A percentile compares a stretch with the other conserved stretches of the same genome.
Conservation (phyloP, 495 filamentous ascomycete species). For the Chaetomidium leptoderma region DNA sequence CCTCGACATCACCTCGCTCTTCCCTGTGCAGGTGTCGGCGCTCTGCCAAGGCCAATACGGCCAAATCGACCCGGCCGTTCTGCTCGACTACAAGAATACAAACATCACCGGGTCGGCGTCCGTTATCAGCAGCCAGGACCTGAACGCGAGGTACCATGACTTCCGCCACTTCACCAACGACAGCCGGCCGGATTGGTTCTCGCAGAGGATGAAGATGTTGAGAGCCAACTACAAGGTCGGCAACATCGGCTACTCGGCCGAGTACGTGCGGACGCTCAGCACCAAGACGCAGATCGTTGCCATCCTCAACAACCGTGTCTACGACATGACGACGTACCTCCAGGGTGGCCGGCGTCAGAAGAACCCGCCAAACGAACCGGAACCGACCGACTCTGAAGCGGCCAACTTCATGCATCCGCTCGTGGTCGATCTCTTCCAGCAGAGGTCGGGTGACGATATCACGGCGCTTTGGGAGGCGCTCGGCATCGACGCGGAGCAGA, state of each 20-base stretch:
- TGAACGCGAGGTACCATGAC: slow-evolving; percentile 81
- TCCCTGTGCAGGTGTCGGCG: slow-evolving; percentile 91
- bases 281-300: slow-evolving; percentile 62
- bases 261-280: slow-evolving; percentile 71
- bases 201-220: slow-evolving; percentile 73
- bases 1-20: slow-evolving; percentile 76
- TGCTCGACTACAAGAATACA: slow-evolving; percentile 71
- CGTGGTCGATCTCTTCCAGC: slow-evolving; percentile 73
- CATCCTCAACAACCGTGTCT: slow-evolving; percentile 75
- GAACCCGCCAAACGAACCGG: slow-evolving; percentile 47
- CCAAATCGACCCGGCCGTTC: slow-evolving; percentile 58
- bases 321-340: slow-evolving; percentile 86
- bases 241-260: slow-evolving; percentile 74
- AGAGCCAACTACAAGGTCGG: slow-evolving; percentile 79
- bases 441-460: slow-evolving; percentile 71
- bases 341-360: slow-evolving; percentile 65
- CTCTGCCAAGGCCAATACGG: slow-evolving; percentile 76
- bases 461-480: slow-evolving; percentile 77
- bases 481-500: slow-evolving; percentile 48
- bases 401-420: slow-evolving; percentile 76
- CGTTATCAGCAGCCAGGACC: slow-evolving; percentile 62
- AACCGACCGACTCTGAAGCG: slow-evolving; percentile 49
- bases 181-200: slow-evolving; percentile 84
- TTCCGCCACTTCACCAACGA: slow-evolving; percentile 83
- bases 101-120: slow-evolving; percentile 67